These are phyloP conservation scores for Tilletia indica DNA, from an alignment of 1,284 basidiomycete genomes.

Conservation along the genomic window DNA sequence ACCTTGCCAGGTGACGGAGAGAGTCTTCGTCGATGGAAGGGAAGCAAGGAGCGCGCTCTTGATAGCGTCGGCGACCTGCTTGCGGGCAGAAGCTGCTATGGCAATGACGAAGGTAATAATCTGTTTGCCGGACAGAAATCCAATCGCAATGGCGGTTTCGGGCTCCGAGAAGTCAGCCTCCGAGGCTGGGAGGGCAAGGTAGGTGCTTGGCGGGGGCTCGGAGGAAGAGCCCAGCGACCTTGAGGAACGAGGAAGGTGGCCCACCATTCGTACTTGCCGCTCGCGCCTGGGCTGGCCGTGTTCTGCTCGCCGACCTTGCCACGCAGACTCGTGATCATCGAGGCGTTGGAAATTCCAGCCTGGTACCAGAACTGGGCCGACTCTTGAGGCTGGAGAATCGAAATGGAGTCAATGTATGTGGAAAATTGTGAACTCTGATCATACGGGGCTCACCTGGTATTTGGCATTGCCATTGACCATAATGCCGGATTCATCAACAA, in stretches of 20 bases:
- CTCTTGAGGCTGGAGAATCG: background rate
- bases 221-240: background rate
- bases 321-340: background rate
- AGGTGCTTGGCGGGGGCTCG: background rate
- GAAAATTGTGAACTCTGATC: too few relatives aligned
- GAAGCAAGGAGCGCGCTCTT: too few relatives aligned
- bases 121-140: too few relatives aligned
- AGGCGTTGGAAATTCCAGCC: background rate
- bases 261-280: constrained; percentile 7
- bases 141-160: too few relatives aligned
- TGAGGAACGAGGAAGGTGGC: background rate
- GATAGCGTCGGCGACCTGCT: too few relatives aligned
- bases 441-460: background rate
- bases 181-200: background rate
- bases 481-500: background rate
- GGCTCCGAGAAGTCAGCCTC: too few relatives aligned
- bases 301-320: background rate
- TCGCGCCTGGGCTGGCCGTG: background rate
- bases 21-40: too few relatives aligned
- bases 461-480: background rate
- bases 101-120: too few relatives aligned
- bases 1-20: too few relatives aligned
- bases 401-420: too few relatives aligned
- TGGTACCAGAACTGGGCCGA: background rate
- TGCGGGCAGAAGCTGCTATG: too few relatives aligned